Conservation (phyloP, 768 basidiomycete species). For the Hygrophorus russula region DNA sequence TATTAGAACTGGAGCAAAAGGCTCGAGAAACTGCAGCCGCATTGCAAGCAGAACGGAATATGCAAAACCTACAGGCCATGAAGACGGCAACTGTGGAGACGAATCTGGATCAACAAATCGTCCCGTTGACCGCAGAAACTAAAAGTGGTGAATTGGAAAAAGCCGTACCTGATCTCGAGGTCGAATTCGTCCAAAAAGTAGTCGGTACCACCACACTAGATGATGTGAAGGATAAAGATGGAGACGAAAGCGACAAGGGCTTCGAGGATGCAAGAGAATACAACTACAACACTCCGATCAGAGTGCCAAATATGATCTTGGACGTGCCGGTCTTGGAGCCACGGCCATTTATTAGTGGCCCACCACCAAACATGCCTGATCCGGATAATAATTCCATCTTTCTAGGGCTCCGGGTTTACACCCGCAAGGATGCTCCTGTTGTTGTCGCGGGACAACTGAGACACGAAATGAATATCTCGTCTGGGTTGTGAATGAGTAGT, state of each 20-base stretch:
- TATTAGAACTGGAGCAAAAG: not conserved
- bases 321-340: no score
- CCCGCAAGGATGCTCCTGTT: conserved; percentile 20
- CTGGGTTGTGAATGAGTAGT: no score
- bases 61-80: no score
- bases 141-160: no score
- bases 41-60: not conserved
- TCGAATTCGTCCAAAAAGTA: not conserved
- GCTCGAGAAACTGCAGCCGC: no score
- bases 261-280: not conserved
- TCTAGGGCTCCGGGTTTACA: conserved; percentile 28
- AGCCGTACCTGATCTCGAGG: not conserved
- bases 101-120: no score
- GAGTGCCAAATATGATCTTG: not conserved
- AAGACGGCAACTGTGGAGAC: no score
- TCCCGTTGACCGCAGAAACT: no score
- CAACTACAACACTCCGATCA: not conserved
- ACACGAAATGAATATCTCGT: no score
- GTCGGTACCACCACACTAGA: not conserved
- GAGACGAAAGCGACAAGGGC: conserved; percentile 3
- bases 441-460: conserved; percentile 23
- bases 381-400: conserved; percentile 16
- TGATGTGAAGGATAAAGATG: not conserved
- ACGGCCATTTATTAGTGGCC: not conserved
- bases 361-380: not conserved